Evolutionary conservation across 352 stramenopile species (phyloP).

Genomic region (Phytophthora megakarya): DNA sequence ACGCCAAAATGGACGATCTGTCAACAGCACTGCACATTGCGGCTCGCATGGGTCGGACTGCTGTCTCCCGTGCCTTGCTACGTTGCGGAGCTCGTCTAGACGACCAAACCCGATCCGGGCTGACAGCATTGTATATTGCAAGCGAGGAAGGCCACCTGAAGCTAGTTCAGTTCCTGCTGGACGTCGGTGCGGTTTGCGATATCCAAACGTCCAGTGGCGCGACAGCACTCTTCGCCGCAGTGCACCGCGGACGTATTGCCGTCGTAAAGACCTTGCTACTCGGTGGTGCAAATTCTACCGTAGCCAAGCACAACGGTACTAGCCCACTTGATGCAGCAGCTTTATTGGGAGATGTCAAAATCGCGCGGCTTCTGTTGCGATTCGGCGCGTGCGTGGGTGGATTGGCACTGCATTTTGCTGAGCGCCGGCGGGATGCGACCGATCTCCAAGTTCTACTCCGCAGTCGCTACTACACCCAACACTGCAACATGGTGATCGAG

Average conservation of each 20-base stretch:
- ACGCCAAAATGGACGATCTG: slow-evolving; percentile 77
- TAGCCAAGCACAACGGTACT: slow-evolving; percentile 78
- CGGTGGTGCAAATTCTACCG: slow-evolving; percentile 51
- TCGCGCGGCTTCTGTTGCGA: slow-evolving; percentile 63
- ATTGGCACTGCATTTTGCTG: slow-evolving; percentile 74
- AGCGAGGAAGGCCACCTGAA: slow-evolving; percentile 77
- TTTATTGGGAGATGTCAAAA: slow-evolving; percentile 64
- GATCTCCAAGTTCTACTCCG: slow-evolving; percentile 69
- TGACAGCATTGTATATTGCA: slow-evolving; percentile 85
- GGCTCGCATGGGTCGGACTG: slow-evolving; percentile 74
- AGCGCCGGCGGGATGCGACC: slow-evolving; percentile 57
- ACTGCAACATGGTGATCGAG: slow-evolving; percentile 30
- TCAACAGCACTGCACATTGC: slow-evolving; percentile 83
- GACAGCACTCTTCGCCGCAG: slow-evolving; percentile 77
- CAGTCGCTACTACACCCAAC: slow-evolving; percentile 67
- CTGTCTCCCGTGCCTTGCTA: slow-evolving; percentile 57
- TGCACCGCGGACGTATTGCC: slow-evolving; percentile 64
- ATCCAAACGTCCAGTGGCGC: slow-evolving; percentile 59
- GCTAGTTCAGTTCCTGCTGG: slow-evolving; percentile 67
- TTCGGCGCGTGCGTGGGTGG: slow-evolving; percentile 70
- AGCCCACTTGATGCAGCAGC: slow-evolving; percentile 73
- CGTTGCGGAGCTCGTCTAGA: slow-evolving; percentile 58
- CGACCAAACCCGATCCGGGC: slow-evolving; percentile 76
- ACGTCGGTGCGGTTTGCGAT: slow-evolving; percentile 46
- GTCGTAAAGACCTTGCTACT: slow-evolving; percentile 65